A percentile compares a stretch with the other conserved stretches of the same genome.
Evolutionary conservation across 768 basidiomycete species (phyloP).

Genomic region (Podaxis mareebaensis): DNA sequence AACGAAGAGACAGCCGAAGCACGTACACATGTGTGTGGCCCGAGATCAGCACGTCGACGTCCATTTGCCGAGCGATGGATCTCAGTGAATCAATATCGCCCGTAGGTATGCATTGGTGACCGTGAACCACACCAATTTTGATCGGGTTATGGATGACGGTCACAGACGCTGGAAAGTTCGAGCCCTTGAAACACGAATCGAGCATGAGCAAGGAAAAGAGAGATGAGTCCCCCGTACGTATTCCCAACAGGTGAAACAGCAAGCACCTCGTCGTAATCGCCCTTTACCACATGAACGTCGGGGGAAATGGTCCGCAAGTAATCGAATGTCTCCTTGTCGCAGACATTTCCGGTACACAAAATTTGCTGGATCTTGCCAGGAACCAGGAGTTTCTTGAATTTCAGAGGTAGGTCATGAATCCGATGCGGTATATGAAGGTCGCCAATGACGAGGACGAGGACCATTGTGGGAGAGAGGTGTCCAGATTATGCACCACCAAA

Average conservation of each 20-base stretch:
- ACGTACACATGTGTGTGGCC: constrained; percentile 94
- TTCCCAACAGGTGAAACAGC: neutral
- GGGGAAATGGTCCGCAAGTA: constrained; percentile 93
- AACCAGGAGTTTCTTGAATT: constrained; percentile 95
- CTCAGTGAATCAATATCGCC: constrained; percentile 92
- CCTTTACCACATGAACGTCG: constrained; percentile 88
- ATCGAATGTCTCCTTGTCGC: constrained; percentile 96
- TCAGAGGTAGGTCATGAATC: constrained; percentile 86
- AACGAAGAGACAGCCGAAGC: neutral
- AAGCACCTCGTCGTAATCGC: constrained; percentile 92
- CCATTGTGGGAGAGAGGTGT: constrained; percentile 47
- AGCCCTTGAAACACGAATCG: constrained; percentile 39
- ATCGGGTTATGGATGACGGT: constrained; percentile 84
- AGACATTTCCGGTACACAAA: constrained; percentile 95
- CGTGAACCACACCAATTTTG: constrained; percentile 90
- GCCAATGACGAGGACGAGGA: constrained; percentile 94
- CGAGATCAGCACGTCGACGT: constrained; percentile 92
- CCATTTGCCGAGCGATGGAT: constrained; percentile 91
- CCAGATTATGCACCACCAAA: neutral
- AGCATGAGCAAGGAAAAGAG: constrained; percentile 3
- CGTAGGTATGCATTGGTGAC: constrained; percentile 89
- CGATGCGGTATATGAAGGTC: constrained; percentile 96
- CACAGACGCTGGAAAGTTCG: constrained; percentile 76
- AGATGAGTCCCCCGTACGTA: neutral
- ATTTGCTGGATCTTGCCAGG: constrained; percentile 99